Conservation (phyloP, 1,139 yeast species). For the Suhomyces choctaworum region DNA sequence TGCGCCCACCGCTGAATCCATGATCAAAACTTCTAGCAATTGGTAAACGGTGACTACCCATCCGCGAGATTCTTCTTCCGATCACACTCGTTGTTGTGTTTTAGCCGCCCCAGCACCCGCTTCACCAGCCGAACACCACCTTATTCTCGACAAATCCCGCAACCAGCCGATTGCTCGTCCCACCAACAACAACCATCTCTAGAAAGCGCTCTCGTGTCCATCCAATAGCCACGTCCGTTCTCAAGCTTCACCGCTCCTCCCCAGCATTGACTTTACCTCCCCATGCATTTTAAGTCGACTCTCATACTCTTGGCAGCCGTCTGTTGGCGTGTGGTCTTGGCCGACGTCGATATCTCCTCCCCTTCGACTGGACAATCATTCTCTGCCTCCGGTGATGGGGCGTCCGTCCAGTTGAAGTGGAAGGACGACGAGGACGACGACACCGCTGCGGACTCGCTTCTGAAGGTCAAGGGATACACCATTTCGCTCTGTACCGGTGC, state of each 20-base stretch:
- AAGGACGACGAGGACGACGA: conserved; percentile 53
- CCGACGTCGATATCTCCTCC: conserved; percentile 57
- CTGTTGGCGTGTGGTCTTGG: conserved; percentile 23
- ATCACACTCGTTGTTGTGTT: too few species aligned
- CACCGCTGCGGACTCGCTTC: conserved; percentile 36
- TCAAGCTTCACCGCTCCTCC: neutral
- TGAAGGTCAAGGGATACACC: conserved; percentile 46
- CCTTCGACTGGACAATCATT: conserved; percentile 54
- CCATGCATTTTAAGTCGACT: conserved; percentile 3
- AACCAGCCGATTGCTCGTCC: too few species aligned
- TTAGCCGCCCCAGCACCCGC: too few species aligned
- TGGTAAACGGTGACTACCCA: neutral
- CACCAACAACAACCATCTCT: neutral
- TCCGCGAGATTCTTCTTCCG: neutral
- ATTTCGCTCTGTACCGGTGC: conserved; percentile 72
- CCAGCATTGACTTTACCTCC: too few species aligned
- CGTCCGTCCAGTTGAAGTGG: conserved; percentile 59
- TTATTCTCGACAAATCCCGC: too few species aligned
- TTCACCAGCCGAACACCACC: too few species aligned
- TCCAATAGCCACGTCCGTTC: neutral
- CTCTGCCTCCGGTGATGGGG: conserved; percentile 51
- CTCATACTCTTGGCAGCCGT: conserved; percentile 9
- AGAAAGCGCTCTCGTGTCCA: neutral
- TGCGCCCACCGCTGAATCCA: conserved; percentile 4
- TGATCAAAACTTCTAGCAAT: conserved; percentile 4